phyloP scores from a whole-genome alignment of 306 rosid genomes.

The Lathyrus aphaca region DNA sequence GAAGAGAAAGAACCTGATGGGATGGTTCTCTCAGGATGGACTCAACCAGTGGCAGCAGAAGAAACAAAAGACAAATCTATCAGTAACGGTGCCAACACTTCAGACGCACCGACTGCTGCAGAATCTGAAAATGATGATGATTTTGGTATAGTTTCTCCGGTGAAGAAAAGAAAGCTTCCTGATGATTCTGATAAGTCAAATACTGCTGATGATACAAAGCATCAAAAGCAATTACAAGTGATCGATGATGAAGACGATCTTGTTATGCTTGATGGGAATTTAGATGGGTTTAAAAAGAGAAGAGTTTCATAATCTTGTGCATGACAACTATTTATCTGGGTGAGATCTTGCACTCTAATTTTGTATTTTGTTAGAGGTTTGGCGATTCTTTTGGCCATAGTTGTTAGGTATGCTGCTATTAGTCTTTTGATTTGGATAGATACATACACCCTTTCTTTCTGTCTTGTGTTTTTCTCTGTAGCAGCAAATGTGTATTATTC shows the following conservation, averaged over 20 bases:
- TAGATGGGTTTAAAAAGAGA: constrained; percentile 63
- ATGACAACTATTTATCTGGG: constrained; percentile 36
- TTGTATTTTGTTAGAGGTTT: constrained; percentile 68
- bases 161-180: constrained; percentile 65
- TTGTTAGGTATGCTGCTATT: constrained; percentile 49
- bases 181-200: constrained; percentile 39
- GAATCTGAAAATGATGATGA: constrained; percentile 55
- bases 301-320: constrained; percentile 52
- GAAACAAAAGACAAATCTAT: constrained; percentile 58
- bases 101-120: constrained; percentile 38
- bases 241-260: constrained; percentile 74
- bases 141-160: constrained; percentile 31
- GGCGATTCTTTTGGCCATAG: constrained; percentile 66
- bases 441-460: constrained; percentile 18
- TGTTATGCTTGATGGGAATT: constrained; percentile 62
- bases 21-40: constrained; percentile 93
- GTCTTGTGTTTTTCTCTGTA: constrained; percentile 37
- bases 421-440: constrained; percentile 51
- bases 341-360: constrained; percentile 55
- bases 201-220: constrained; percentile 45
- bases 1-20: constrained; percentile 99
- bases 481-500: constrained; percentile 53
- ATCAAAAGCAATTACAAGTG: constrained; percentile 56
- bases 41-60: constrained; percentile 54
- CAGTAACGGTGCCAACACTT: constrained; percentile 64